A percentile compares a stretch with the other conserved stretches of the same genome.
These are phyloP conservation scores for Silene coronaria DNA, from an alignment of 179 eudicot genomes.

Conservation along the genomic window DNA sequence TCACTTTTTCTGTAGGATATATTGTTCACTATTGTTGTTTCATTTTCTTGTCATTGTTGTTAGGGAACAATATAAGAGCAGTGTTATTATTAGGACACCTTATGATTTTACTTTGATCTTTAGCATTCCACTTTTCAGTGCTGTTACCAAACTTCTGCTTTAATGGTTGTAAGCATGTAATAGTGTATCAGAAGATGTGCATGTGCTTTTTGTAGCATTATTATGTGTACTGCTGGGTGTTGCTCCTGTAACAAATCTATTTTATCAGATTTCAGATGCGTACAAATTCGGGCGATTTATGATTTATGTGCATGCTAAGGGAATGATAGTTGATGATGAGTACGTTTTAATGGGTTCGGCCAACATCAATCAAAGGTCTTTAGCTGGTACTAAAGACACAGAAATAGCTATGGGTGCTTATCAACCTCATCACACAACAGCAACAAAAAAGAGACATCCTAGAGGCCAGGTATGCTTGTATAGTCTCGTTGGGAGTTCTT, in stretches of 20 bases:
- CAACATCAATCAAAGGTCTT: slow-evolving; percentile 76
- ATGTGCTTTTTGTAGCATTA: slow-evolving; percentile 11
- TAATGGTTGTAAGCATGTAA: not conserved
- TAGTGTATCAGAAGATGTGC: not conserved
- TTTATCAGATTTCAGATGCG: slow-evolving; percentile 41
- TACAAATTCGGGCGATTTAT: slow-evolving; percentile 56
- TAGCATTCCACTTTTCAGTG: too few species aligned
- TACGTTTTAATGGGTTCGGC: slow-evolving; percentile 87
- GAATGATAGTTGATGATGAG: slow-evolving; percentile 90
- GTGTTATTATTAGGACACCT: too few species aligned
- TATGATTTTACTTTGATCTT: too few species aligned
- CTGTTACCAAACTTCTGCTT: not conserved
- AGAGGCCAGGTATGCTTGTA: slow-evolving; percentile 59
- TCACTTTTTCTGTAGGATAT: not conserved
- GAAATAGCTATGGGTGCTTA: slow-evolving; percentile 90
- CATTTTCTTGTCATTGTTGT: not conserved
- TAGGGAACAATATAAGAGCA: not conserved
- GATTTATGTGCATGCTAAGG: slow-evolving; percentile 90
- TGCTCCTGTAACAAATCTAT: slow-evolving; percentile 3
- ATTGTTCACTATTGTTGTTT: not conserved
- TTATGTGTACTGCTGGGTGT: not conserved
- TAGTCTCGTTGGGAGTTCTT: not conserved
- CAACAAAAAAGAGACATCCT: slow-evolving; percentile 44
- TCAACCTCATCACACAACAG: slow-evolving; percentile 76
- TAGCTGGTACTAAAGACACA: slow-evolving; percentile 86